Evolutionary conservation across 202 grass and related monocot genomes (phyloP).

Genomic region (Schoenoplectus tabernaemontani): DNA sequence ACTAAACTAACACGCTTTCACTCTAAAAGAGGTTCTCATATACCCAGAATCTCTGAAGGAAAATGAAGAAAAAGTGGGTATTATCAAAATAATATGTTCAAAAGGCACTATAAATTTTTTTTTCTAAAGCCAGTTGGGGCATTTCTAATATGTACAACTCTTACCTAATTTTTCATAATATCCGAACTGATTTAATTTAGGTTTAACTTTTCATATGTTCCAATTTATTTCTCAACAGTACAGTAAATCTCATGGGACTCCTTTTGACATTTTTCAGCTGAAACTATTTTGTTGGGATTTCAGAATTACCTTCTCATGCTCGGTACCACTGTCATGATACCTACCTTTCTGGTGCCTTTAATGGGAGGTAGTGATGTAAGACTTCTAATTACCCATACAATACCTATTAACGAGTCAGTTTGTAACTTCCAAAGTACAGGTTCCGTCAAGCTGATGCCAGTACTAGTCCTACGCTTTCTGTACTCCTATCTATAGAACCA

Average conservation of each 20-base stretch:
- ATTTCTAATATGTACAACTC: not conserved
- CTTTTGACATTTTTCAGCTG: conserved; percentile 31
- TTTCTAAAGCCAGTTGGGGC: not conserved
- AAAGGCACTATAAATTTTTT: not conserved
- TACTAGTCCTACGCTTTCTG: not conserved
- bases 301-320: conserved; percentile 49
- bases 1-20: not conserved
- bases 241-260: not conserved
- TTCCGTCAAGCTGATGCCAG: not conserved
- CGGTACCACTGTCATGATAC: conserved; percentile 49
- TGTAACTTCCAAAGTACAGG: not conserved
- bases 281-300: conserved; percentile 45
- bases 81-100: not conserved
- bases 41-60: not conserved
- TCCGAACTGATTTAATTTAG: not conserved
- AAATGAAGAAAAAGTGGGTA: not conserved
- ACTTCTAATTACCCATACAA: not conserved
- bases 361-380: conserved; percentile 52
- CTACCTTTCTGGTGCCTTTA: conserved; percentile 37
- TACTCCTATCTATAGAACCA: not conserved
- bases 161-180: not conserved
- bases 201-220: not conserved
- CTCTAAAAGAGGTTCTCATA: not conserved
- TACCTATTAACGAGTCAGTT: not conserved
- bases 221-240: not conserved